A percentile compares a stretch with the other conserved stretches of the same genome.
phyloP scores from a whole-genome alignment of 1,284 basidiomycete genomes.

The Moesziomyces sp. region DNA sequence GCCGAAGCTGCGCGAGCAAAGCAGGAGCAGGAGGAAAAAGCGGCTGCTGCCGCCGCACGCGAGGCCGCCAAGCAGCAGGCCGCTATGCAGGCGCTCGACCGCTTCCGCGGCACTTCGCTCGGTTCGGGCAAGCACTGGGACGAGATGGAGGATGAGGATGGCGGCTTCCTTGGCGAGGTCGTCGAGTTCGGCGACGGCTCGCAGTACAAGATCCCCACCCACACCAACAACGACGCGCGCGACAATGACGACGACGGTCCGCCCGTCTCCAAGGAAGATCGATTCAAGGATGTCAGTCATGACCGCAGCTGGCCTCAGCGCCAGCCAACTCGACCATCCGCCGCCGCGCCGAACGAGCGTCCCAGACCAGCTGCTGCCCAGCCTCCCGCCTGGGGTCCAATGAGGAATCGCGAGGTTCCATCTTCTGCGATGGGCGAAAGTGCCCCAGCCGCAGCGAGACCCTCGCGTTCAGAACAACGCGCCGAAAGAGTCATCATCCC shows the following conservation, averaged over 20 bases:
- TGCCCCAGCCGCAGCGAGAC: slow-evolving; percentile 13
- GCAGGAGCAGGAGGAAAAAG: slow-evolving; percentile 59
- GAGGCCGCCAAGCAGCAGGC: slow-evolving; percentile 54
- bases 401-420: slow-evolving; percentile 28
- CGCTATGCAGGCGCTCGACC: slow-evolving; percentile 56
- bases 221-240: slow-evolving; percentile 33
- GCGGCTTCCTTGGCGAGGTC: slow-evolving; percentile 62
- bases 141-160: slow-evolving; percentile 64
- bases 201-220: slow-evolving; percentile 62
- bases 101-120: slow-evolving; percentile 60
- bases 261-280: slow-evolving; percentile 60
- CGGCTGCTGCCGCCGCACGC: slow-evolving; percentile 53
- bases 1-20: slow-evolving; percentile 61
- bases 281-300: slow-evolving; percentile 62
- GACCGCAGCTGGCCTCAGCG: slow-evolving; percentile 61
- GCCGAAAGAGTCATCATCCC: slow-evolving; percentile 51
- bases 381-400: slow-evolving; percentile 26
- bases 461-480: slow-evolving; percentile 36
- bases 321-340: slow-evolving; percentile 6
- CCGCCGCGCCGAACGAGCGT: slow-evolving; percentile 14
- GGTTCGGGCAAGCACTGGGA: slow-evolving; percentile 64
- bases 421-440: slow-evolving; percentile 13
- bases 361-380: slow-evolving; percentile 13
- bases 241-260: slow-evolving; percentile 13
- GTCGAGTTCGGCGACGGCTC: slow-evolving; percentile 66